These are phyloP conservation scores for Kwoniella sp. DNA, from an alignment of 768 basidiomycete genomes.

Conservation along the genomic window DNA sequence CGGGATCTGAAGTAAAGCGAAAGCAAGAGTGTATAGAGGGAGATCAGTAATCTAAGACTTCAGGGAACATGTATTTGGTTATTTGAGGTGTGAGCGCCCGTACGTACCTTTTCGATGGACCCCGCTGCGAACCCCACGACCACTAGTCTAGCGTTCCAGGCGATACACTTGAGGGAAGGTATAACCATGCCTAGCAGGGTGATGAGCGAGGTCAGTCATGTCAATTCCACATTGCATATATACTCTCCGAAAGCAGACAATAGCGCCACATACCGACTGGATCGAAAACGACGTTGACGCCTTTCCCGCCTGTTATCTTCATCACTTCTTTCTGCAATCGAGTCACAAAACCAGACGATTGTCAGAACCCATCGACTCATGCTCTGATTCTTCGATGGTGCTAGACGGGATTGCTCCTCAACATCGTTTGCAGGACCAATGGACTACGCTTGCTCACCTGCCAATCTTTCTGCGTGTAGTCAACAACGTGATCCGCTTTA, in stretches of 20 bases:
- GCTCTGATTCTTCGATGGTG: background rate
- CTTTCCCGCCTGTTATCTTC: slow-evolving; percentile 77
- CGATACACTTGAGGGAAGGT: slow-evolving; percentile 75
- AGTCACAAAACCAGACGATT: too few relatives aligned
- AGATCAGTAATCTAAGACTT: background rate
- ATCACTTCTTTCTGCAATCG: slow-evolving; percentile 73
- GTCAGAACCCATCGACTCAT: background rate
- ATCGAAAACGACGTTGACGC: slow-evolving; percentile 63
- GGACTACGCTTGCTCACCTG: too few relatives aligned
- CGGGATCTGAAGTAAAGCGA: slow-evolving; percentile 64
- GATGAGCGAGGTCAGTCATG: slow-evolving; percentile 3
- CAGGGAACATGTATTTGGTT: background rate
- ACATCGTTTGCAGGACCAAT: too few relatives aligned
- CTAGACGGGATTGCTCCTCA: background rate
- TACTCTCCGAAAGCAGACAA: slow-evolving; percentile 59
- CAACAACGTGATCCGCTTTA: slow-evolving; percentile 78
- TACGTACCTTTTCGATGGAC: slow-evolving; percentile 79
- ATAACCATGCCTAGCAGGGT: slow-evolving; percentile 63
- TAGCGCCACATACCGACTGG: slow-evolving; percentile 52
- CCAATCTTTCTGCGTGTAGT: slow-evolving; percentile 80
- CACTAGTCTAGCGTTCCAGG: slow-evolving; percentile 87
- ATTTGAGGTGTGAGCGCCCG: background rate
- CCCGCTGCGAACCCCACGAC: slow-evolving; percentile 94
- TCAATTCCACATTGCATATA: background rate
- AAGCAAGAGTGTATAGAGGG: background rate